These are phyloP conservation scores for Cyberlindnera veronae DNA, from an alignment of 805 yeast species.

Conservation along the genomic window DNA sequence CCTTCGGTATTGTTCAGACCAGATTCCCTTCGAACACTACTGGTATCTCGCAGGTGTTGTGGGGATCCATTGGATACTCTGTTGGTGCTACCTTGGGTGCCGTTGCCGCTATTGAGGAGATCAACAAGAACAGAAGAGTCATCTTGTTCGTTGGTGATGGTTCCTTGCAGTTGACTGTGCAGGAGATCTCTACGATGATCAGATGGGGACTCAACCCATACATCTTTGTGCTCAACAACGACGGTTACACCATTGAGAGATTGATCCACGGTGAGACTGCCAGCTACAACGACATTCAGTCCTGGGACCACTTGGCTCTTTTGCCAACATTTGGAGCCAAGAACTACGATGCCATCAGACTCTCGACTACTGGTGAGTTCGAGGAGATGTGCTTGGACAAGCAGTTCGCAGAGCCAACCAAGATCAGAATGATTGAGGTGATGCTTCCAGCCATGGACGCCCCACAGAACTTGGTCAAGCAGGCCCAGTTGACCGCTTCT, in stretches of 20 bases:
- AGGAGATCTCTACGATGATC: conserved; percentile 67
- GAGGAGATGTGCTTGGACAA: conserved; percentile 44
- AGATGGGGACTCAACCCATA: conserved; percentile 67
- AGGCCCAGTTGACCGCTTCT: conserved; percentile 59
- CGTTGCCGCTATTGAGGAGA: conserved; percentile 61
- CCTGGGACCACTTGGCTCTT: conserved; percentile 61
- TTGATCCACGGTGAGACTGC: conserved; percentile 68
- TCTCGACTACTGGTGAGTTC: conserved; percentile 56
- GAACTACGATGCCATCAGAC: conserved; percentile 51
- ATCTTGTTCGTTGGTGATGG: conserved; percentile 73
- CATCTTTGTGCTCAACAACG: conserved; percentile 65
- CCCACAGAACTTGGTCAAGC: conserved; percentile 59
- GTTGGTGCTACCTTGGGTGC: conserved; percentile 70
- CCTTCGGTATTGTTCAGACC: conserved; percentile 66
- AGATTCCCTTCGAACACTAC: conserved; percentile 58
- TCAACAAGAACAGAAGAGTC: conserved; percentile 58
- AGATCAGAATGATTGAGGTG: conserved; percentile 63
- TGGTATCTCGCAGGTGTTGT: conserved; percentile 71
- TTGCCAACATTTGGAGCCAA: conserved; percentile 48
- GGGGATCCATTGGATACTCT: conserved; percentile 75
- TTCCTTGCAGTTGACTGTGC: conserved; percentile 70
- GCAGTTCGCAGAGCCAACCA: conserved; percentile 50
- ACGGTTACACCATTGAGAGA: conserved; percentile 74
- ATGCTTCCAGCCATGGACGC: conserved; percentile 71
- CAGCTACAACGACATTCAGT: conserved; percentile 61